Conservation (phyloP, 208 protist genomes). For the Porcisia deanei region DNA sequence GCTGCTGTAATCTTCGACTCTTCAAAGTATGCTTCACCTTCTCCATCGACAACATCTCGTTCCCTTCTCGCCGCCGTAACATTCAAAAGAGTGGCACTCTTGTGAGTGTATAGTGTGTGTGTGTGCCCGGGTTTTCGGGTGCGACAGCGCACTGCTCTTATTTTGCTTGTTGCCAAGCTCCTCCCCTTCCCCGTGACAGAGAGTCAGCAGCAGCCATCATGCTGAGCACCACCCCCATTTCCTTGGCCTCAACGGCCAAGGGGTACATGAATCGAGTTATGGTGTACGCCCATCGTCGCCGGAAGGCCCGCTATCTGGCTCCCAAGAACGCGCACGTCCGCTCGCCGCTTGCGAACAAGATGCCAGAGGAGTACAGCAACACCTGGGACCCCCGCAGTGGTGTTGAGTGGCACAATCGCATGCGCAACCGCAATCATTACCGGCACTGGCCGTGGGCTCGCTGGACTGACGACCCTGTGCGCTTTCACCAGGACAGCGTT, state of each 20-base stretch:
- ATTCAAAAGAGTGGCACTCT: neutral
- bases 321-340: conserved; percentile 51
- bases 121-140: neutral
- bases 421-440: conserved; percentile 66
- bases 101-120: neutral
- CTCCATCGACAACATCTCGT: neutral
- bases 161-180: neutral
- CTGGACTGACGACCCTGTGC: conserved; percentile 76
- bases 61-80: neutral
- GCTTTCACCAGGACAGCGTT: conserved; percentile 50
- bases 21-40: neutral
- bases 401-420: conserved; percentile 79
- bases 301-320: conserved; percentile 56
- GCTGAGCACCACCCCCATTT: conserved; percentile 30
- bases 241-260: conserved; percentile 38
- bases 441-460: conserved; percentile 77
- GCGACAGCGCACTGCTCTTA: neutral
- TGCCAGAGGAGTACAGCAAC: conserved; percentile 76
- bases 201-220: conserved; percentile 5
- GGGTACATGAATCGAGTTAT: conserved; percentile 85
- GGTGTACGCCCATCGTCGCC: conserved; percentile 78
- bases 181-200: neutral
- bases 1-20: neutral
- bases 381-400: conserved; percentile 72
- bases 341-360: conserved; percentile 68